phyloP scores from a whole-genome alignment of 2,329 filamentous ascomycete species.

The Exophiala sideris region DNA sequence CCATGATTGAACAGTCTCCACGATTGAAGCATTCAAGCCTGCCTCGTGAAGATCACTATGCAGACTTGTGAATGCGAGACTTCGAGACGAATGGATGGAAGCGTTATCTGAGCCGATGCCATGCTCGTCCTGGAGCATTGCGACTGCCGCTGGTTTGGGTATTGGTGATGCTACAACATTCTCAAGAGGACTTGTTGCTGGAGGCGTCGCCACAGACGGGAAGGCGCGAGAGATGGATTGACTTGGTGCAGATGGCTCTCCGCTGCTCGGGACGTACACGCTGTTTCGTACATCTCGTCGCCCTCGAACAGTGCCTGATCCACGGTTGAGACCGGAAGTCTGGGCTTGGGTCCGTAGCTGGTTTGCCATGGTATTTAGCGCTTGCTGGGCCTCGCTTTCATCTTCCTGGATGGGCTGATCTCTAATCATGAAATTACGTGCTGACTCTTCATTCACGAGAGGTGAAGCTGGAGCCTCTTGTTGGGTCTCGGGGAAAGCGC shows the following conservation, averaged over 20 bases:
- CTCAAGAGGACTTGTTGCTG: conserved; percentile 35
- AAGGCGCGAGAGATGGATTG: conserved; percentile 22
- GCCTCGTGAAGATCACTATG: conserved; percentile 78
- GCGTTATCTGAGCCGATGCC: conserved; percentile 73
- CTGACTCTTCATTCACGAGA: conserved; percentile 37
- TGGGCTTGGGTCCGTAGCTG: conserved; percentile 48
- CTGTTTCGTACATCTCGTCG: conserved; percentile 90
- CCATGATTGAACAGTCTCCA: conserved; percentile 83
- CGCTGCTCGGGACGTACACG: conserved; percentile 65
- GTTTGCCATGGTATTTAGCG: conserved; percentile 48
- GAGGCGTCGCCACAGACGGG: conserved; percentile 23
- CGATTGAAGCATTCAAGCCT: conserved; percentile 81
- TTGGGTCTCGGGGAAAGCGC: conserved; percentile 29
- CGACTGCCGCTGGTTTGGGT: conserved; percentile 40
- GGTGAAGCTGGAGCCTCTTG: conserved; percentile 37
- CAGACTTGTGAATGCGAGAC: conserved; percentile 63
- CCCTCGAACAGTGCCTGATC: conserved; percentile 74
- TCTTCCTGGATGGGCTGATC: conserved; percentile 50
- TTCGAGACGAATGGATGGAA: conserved; percentile 82
- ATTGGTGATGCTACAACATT: conserved; percentile 24
- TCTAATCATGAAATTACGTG: conserved; percentile 47
- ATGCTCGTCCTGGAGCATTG: conserved; percentile 60
- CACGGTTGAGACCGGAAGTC: conserved; percentile 58
- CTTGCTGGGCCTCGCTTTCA: conserved; percentile 47
- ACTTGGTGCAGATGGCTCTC: conserved; percentile 26